A percentile compares a stretch with the other conserved stretches of the same genome.
phyloP scores from a whole-genome alignment of 495 filamentous ascomycete genomes.

The Lineolata rhizophorae region DNA sequence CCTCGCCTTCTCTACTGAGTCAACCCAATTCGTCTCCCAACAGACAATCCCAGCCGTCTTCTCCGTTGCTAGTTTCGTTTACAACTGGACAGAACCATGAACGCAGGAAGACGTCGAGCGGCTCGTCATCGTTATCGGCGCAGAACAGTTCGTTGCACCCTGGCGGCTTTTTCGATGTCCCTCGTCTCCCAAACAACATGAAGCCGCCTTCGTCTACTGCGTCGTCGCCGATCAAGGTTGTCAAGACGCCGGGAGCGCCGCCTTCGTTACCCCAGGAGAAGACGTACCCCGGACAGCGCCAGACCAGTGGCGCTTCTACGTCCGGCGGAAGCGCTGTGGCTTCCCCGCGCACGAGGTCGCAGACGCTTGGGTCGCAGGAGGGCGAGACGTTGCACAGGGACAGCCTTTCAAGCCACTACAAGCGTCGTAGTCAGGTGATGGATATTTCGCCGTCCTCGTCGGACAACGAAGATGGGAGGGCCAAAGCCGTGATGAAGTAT shows the following conservation, averaged over 20 bases:
- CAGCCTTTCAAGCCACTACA: slow-evolving; percentile 52
- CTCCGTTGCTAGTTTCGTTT: slow-evolving; percentile 81
- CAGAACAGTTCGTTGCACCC: slow-evolving; percentile 53
- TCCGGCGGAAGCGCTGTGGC: slow-evolving; percentile 17
- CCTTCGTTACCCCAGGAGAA: slow-evolving; percentile 29
- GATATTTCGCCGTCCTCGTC: slow-evolving; percentile 96
- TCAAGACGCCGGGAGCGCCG: slow-evolving; percentile 28
- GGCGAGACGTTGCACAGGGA: slow-evolving; percentile 49
- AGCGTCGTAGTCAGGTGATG: slow-evolving; percentile 81
- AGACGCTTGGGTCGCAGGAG: slow-evolving; percentile 90
- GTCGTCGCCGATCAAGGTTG: slow-evolving; percentile 57
- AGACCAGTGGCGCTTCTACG: slow-evolving; percentile 17
- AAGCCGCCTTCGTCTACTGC: slow-evolving; percentile 46
- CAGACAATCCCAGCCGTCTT: slow-evolving; percentile 78
- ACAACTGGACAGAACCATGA: slow-evolving; percentile 58
- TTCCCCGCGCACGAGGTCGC: slow-evolving; percentile 51
- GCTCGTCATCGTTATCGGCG: slow-evolving; percentile 62
- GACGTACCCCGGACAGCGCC: slow-evolving; percentile 23
- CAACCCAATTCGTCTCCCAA: slow-evolving; percentile 73
- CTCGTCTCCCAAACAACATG: slow-evolving; percentile 32
- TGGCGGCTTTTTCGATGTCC: slow-evolving; percentile 49
- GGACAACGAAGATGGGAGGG: slow-evolving; percentile 83
- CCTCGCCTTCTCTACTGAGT: slow-evolving; percentile 60
- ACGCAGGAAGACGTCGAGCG: slow-evolving; percentile 62
- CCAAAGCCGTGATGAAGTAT: slow-evolving; percentile 79